phyloP scores from a whole-genome alignment of 2,329 filamentous ascomycete genomes.

The Clonostachys sp. region DNA sequence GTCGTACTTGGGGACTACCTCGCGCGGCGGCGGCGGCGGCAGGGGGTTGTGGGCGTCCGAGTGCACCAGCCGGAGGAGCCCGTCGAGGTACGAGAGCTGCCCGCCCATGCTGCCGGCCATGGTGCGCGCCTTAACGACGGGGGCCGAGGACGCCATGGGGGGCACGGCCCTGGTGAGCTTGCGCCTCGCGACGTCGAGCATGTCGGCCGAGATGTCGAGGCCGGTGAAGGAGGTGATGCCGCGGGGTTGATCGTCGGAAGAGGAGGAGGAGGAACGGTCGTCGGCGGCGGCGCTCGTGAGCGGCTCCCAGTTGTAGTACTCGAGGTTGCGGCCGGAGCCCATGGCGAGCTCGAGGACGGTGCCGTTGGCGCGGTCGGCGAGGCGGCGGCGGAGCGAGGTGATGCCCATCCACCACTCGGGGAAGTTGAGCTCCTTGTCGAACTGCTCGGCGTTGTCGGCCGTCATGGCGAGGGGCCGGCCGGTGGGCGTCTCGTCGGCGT shows the following conservation, averaged over 20 bases:
- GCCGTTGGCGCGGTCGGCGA: slow-evolving; percentile 44
- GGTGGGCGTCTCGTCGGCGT: slow-evolving; percentile 28
- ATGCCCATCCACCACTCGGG: slow-evolving; percentile 56
- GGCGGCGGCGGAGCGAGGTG: slow-evolving; percentile 38
- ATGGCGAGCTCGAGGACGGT: slow-evolving; percentile 60
- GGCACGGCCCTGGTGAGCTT: slow-evolving; percentile 42
- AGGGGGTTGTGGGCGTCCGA: slow-evolving; percentile 41
- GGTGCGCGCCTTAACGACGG: slow-evolving; percentile 22
- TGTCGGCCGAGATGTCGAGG: slow-evolving; percentile 55
- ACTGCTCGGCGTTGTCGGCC: slow-evolving; percentile 43
- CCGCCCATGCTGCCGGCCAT: slow-evolving; percentile 25
- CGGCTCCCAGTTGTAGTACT: slow-evolving; percentile 52
- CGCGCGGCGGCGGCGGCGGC: slow-evolving; percentile 31
- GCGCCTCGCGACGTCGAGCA: slow-evolving; percentile 52
- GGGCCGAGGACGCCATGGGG: slow-evolving; percentile 21
- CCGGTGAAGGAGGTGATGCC: slow-evolving; percentile 54
- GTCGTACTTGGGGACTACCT: slow-evolving; percentile 42
- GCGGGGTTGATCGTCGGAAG: slow-evolving; percentile 1
- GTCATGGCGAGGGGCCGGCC: slow-evolving; percentile 43
- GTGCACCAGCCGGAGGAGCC: slow-evolving; percentile 40
- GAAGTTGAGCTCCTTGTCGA: slow-evolving; percentile 53
- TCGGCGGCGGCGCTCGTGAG: slow-evolving; percentile 17
- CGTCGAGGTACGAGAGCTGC: slow-evolving; percentile 30
- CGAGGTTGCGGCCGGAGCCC: slow-evolving; percentile 57
- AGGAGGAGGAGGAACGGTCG: slow-evolving; percentile 4